A percentile compares a stretch with the other conserved stretches of the same genome.
Conservation (phyloP, 495 filamentous ascomycete species). For the Podospora pseudocomata region DNA sequence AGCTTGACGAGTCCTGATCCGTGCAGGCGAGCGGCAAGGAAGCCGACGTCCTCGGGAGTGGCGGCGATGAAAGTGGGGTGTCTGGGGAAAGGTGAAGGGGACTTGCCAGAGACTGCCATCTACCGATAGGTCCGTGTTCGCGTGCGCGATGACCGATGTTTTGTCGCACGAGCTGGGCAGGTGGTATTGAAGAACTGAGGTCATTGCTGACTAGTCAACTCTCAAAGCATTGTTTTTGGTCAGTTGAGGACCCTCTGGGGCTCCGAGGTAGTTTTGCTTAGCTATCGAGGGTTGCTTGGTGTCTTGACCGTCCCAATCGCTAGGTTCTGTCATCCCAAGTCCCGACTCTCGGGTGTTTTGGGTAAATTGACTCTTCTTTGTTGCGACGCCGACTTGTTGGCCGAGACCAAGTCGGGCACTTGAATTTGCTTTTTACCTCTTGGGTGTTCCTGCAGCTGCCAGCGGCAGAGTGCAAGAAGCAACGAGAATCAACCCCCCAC, state of each 20-base stretch:
- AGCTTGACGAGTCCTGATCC: background rate
- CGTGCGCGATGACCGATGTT: background rate
- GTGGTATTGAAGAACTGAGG: slow-evolving; percentile 19
- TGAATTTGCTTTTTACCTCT: background rate
- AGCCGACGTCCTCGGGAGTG: slow-evolving; percentile 10
- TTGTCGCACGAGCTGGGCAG: slow-evolving; percentile 16
- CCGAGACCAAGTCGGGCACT: no score
- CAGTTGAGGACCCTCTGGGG: background rate
- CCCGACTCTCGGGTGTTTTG: background rate
- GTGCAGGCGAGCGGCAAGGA: slow-evolving; percentile 5
- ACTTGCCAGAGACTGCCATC: background rate
- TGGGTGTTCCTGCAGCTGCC: slow-evolving; percentile 6
- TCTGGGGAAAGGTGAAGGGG: background rate
- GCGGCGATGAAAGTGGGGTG: slow-evolving; percentile 5
- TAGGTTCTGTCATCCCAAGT: background rate
- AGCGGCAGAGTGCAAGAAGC: background rate
- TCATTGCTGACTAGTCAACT: background rate
- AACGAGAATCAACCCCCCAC: background rate
- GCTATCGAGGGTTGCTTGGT: background rate
- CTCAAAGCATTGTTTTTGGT: background rate
- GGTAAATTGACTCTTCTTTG: background rate
- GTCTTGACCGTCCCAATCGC: background rate
- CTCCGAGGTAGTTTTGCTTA: slow-evolving; percentile 3
- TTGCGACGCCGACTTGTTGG: background rate
- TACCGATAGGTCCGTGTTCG: slow-evolving; percentile 12